A percentile compares a stretch with the other conserved stretches of the same genome.
These are phyloP conservation scores for Zygnema circumcarinatum DNA, from an alignment of 139 green algal species.

Conservation along the genomic window DNA sequence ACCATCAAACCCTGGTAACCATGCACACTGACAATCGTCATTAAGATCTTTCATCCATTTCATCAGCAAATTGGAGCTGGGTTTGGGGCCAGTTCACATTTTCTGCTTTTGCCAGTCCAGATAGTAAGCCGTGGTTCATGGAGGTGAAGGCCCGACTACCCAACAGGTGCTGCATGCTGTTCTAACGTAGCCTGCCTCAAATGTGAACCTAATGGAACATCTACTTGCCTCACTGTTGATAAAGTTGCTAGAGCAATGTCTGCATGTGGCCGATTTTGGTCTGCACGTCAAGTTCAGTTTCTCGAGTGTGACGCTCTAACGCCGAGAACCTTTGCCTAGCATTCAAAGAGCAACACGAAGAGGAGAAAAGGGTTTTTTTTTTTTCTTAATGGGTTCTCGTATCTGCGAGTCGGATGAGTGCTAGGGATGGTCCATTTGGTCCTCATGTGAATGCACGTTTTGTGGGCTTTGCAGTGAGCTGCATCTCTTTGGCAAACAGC, in stretches of 20 bases:
- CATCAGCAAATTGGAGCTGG: conserved; percentile 48
- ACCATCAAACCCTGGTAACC: no score
- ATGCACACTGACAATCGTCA: no score
- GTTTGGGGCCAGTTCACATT: background rate
- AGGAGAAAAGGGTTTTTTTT: background rate
- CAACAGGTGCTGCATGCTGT: background rate
- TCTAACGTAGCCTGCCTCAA: background rate
- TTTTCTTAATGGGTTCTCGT: background rate
- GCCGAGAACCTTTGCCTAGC: no score
- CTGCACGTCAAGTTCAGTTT: no score
- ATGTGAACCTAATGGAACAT: no score
- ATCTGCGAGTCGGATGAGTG: background rate
- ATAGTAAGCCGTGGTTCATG: background rate
- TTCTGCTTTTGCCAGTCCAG: background rate
- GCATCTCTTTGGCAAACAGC: conserved; percentile 44
- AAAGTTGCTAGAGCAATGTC: no score
- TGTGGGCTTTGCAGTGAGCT: conserved; percentile 33
- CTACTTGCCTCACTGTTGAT: no score
- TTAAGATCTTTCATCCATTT: no score
- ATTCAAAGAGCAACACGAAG: no score
- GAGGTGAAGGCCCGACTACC: background rate
- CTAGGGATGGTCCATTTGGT: background rate
- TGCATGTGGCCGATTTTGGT: no score
- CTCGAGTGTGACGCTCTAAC: no score
- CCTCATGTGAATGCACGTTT: background rate